phyloP scores from a whole-genome alignment of 176 grass and related monocot species.

The Juncus inflexus region DNA sequence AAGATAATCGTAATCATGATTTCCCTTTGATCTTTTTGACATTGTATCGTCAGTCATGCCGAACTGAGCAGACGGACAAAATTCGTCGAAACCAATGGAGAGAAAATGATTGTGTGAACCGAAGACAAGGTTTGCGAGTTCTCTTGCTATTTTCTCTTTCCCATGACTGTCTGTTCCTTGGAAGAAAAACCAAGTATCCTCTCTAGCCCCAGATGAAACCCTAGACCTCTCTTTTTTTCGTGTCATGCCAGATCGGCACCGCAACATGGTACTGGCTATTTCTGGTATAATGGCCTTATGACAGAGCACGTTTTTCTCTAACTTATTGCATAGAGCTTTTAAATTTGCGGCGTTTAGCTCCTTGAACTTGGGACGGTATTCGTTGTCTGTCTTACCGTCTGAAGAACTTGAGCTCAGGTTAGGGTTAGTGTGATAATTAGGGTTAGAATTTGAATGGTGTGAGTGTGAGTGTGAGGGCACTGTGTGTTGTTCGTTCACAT shows the following conservation, averaged over 20 bases:
- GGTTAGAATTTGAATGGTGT: slow-evolving; percentile 16
- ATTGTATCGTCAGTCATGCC: slow-evolving; percentile 31
- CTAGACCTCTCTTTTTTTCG: slow-evolving; percentile 38
- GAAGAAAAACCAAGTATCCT: slow-evolving; percentile 75
- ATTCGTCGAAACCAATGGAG: slow-evolving; percentile 31
- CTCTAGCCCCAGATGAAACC: slow-evolving; percentile 10
- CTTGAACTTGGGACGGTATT: slow-evolving; percentile 46
- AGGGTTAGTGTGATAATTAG: slow-evolving; percentile 22
- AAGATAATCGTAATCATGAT: slow-evolving; percentile 11
- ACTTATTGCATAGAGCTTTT: slow-evolving; percentile 52
- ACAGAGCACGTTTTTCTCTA: slow-evolving; percentile 42
- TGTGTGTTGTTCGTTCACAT: background rate
- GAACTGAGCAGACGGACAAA: slow-evolving; percentile 18
- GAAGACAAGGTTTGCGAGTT: slow-evolving; percentile 64
- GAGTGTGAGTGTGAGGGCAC: slow-evolving; percentile 2
- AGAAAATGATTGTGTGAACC: slow-evolving; percentile 43
- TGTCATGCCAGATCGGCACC: slow-evolving; percentile 62
- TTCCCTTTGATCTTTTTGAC: slow-evolving; percentile 42
- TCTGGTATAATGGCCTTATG: slow-evolving; percentile 43
- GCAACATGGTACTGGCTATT: slow-evolving; percentile 65
- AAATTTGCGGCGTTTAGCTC: slow-evolving; percentile 84
- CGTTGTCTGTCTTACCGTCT: slow-evolving; percentile 5
- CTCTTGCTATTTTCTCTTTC: slow-evolving; percentile 60
- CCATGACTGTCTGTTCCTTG: slow-evolving; percentile 53
- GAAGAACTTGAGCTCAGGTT: slow-evolving; percentile 41